Percentiles rank a stretch among this genome's conserved stretches.
Evolutionary conservation across 352 stramenopile species (phyloP).

Genomic region (Pythium monospermum): DNA sequence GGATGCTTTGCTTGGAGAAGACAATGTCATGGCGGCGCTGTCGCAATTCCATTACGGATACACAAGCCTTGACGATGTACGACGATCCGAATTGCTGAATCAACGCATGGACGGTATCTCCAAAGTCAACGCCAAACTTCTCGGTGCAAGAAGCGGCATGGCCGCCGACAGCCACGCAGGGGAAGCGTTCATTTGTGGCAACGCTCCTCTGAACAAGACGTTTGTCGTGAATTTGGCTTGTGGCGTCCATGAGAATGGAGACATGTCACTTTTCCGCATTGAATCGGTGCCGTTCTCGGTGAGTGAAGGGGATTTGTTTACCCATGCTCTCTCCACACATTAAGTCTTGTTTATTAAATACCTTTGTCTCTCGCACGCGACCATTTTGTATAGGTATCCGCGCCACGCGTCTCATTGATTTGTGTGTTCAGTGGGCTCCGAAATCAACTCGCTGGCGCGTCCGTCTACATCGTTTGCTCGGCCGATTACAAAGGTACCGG

Average conservation of each 20-base stretch:
- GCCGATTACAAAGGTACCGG: conserved; percentile 69
- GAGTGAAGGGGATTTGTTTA: conserved; percentile 7
- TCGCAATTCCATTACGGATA: conserved; percentile 72
- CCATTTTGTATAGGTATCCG: conserved; percentile 34
- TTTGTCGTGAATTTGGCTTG: conserved; percentile 67
- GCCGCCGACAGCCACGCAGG: conserved; percentile 58
- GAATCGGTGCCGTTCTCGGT: conserved; percentile 74
- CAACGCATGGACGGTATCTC: conserved; percentile 59
- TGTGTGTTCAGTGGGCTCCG: conserved; percentile 42
- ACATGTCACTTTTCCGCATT: conserved; percentile 64
- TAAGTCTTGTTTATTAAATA: no score
- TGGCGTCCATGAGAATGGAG: conserved; percentile 57
- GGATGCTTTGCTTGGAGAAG: conserved; percentile 59
- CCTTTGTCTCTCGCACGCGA: neutral
- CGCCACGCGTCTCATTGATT: conserved; percentile 52
- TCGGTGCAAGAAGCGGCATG: conserved; percentile 45
- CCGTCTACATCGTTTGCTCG: conserved; percentile 51
- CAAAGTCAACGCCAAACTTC: conserved; percentile 60
- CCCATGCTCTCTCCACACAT: neutral
- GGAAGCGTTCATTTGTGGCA: conserved; percentile 62
- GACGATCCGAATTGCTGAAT: conserved; percentile 46
- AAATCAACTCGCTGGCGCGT: conserved; percentile 40
- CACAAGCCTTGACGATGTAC: conserved; percentile 47
- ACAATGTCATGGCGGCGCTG: conserved; percentile 61
- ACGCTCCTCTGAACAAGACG: conserved; percentile 48